Evolutionary conservation across 768 basidiomycete species (phyloP), one percentile per base, ranked within the genome.

Genomic region (Pisolithus orientalis): DNA sequence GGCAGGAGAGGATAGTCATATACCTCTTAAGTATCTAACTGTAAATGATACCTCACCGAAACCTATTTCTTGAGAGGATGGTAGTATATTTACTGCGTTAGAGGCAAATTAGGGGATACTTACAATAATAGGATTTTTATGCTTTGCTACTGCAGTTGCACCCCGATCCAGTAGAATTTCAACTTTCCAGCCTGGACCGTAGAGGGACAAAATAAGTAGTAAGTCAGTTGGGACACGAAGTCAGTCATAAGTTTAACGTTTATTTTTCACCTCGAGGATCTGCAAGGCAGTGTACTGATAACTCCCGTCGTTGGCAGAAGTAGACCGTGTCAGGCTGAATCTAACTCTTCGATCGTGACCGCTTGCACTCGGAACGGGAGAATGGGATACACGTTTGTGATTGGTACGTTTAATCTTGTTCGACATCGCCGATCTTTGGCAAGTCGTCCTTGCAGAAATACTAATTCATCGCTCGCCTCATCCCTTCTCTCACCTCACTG

Each of bases 371-470:
- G 40, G 40, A 42, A 24, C 13, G n/a, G 27, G 21, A 31, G 32
- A 47, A 80, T 79, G 78, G 62, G 65, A 5, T 75, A 74, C 58
- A 69, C 71, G 53, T 85, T 82, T 65, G 77, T 80, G 47, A 83
- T 85, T 47, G 83, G 83, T 81, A 45, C 47, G 68, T 59, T 37
- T 32, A n/a, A 27, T 27, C 28, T 31, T 3, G 6, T 31, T 25
- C n/a, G 16, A n/a, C 21, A 10, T n/a, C 21, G 21, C 21, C 39
- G 16, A 11, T 0, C 28, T 16, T 44, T 14, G 28, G 25, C 11
- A 14, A n/a, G 27, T 44, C 11, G 16, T 44, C 21, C 27, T 29
- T 14, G n/a, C 44, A 45, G 14, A 27, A 29, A 1, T 28, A 17
- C 40, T 13, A 42, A 17, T 13, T n/a, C 25, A 16, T 31, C 44